Evolutionary conservation across 768 basidiomycete species (phyloP), one percentile per base, ranked within the genome.

Genomic region (Psilocybe azurescens): DNA sequence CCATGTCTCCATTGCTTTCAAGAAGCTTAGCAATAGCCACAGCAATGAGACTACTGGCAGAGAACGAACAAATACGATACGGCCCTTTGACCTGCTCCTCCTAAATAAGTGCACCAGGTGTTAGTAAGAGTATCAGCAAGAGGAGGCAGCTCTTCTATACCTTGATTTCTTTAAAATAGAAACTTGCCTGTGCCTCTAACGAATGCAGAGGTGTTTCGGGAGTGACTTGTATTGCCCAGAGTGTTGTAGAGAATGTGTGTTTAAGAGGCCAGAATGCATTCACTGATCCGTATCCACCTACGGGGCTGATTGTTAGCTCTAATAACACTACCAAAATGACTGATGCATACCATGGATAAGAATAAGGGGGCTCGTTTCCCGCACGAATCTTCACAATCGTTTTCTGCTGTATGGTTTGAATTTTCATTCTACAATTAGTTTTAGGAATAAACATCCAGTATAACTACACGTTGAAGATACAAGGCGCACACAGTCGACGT

Each of bases 201-300:
- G 56, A 57, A n/a, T 29, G 10, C 4, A 44, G 56, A 29, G 56
- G 56, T 16, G 56, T 57, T 11, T 57, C 56, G 20, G 41, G 56
- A 46, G 44, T 57, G 28, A 29, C 41, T 57, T 57, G 56, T 11
- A 57, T 44, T 47, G 41, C 44, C 56, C 56, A 57, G 18, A 57
- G 56, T 14, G 56, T 36, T 46, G 56, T 41, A 9, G 38, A 29
- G 46, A 57, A 48, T 0, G 16, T 13, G 14, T 48, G 28, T 47
- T 57, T 29, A 39, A 44, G 46, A 57, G 46, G 46, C 28, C 41
- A 44, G n/a, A 44, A 44, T 44, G 41, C 51, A 10, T 53, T 11
- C 1, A 53, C 36, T 8, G 51, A 29, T 32, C 51, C 51, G 8
- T 36, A 30, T 28, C 51, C 51, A 53, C 51, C 51, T 53, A n/a